Conservation (phyloP, 2,329 filamentous ascomycete genomes). For the Biscogniauxia sp. region DNA sequence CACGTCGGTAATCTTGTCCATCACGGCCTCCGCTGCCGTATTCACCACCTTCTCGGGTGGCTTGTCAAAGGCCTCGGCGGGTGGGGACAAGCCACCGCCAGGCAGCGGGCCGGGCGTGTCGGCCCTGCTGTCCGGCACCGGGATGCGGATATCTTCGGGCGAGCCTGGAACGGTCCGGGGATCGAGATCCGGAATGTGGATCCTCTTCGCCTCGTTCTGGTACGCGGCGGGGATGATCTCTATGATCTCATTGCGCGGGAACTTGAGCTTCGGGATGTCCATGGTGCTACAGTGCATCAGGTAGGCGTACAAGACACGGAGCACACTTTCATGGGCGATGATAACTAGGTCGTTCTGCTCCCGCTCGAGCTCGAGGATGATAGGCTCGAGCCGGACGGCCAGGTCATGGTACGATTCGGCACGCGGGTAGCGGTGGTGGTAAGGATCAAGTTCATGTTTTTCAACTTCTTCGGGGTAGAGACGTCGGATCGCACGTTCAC, state of each 20-base stretch:
- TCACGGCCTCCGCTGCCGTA: conserved; percentile 30
- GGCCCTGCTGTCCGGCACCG: conserved; percentile 53
- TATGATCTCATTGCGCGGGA: conserved; percentile 95
- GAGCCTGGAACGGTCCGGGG: conserved; percentile 70
- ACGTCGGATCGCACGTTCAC: conserved; percentile 74
- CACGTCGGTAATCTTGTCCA: conserved; percentile 33
- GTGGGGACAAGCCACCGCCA: conserved; percentile 47
- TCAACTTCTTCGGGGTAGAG: conserved; percentile 87
- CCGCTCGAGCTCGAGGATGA: conserved; percentile 94
- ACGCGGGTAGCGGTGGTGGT: conserved; percentile 92
- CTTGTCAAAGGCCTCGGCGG: conserved; percentile 36
- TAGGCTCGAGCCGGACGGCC: conserved; percentile 94
- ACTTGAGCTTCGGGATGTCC: conserved; percentile 89
- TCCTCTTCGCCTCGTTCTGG: conserved; percentile 90
- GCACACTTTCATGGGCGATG: conserved; percentile 96
- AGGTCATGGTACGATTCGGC: conserved; percentile 99
- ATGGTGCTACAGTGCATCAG: conserved; percentile 97
- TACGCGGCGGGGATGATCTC: conserved; percentile 98
- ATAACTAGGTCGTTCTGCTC: conserved; percentile 98
- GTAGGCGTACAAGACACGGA: conserved; percentile 94
- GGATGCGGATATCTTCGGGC: conserved; percentile 78
- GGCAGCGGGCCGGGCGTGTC: conserved; percentile 44
- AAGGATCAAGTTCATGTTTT: conserved; percentile 92
- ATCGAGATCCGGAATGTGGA: conserved; percentile 72
- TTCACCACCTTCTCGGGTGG: conserved; percentile 31